These are phyloP conservation scores for Colletotrichum coccodes DNA, from an alignment of 2,329 filamentous ascomycete species.

Conservation along the genomic window DNA sequence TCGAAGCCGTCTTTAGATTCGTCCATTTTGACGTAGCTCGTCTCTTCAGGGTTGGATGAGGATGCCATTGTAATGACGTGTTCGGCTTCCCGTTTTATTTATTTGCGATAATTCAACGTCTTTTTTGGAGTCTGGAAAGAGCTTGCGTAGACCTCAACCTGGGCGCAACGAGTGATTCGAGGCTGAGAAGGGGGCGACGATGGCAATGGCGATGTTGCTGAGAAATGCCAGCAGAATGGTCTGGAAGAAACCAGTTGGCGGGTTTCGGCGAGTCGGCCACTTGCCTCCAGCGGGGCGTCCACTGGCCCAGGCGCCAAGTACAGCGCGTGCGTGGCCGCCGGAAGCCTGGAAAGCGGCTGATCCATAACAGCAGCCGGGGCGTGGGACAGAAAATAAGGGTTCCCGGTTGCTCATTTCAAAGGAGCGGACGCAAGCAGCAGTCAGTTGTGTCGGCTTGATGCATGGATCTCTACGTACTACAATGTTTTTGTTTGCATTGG, in stretches of 20 bases:
- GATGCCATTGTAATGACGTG: constrained; percentile 58
- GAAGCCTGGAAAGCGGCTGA: constrained; percentile 15
- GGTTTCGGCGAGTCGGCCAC: constrained; percentile 15
- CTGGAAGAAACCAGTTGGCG: constrained; percentile 31
- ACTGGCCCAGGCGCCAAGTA: constrained; percentile 24
- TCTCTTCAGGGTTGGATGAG: constrained; percentile 56
- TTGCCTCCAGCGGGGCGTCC: constrained; percentile 21
- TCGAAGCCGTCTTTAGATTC: constrained; percentile 65
- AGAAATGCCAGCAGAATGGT: constrained; percentile 28
- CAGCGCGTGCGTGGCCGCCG: constrained; percentile 17
- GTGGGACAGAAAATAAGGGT: neutral
- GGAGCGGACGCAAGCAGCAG: neutral
- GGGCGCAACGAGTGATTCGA: neutral
- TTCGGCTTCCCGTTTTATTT: constrained; percentile 18
- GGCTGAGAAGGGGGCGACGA: constrained; percentile 1
- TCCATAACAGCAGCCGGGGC: constrained; percentile 5
- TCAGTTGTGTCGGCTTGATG: neutral
- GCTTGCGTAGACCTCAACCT: constrained; percentile 9
- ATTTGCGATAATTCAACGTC: neutral
- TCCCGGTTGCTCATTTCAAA: no score
- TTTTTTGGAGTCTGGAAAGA: neutral
- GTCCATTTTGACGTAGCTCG: constrained; percentile 78
- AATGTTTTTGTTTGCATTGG: neutral
- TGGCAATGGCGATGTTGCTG: constrained; percentile 19
- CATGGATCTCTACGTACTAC: no score